Base-by-base conservation (phyloP, 1,284 basidiomycete species). In the Filobasidium uniguttulatum region DNA sequence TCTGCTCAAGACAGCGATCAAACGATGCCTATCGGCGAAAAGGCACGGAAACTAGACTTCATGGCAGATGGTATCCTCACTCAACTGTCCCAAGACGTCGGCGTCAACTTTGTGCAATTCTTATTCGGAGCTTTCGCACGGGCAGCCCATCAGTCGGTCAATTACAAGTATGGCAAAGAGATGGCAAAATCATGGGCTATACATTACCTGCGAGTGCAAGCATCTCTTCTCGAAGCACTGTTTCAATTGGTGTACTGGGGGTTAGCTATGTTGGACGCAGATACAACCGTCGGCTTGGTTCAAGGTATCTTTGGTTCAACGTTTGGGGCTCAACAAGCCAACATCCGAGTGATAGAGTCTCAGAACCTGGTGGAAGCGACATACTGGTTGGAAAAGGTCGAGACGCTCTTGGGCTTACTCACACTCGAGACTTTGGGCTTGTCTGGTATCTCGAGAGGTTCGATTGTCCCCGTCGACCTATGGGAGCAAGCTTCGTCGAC, bases 161-260 rank as follows among this genome's bases (percentile, higher is more conserved):
- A 7, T 33, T 51, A 23, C 37, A 12, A 36, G 12, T 15, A 44
- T 26, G 44, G 34, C 35, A 10, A n/a, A 17, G 22, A 12, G 26
- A 35, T 38, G 17, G 30, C 37, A 9, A 40, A 41, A 8, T 15
- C 23, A 15, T 44, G 49, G 49, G 28, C 29, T n/a, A 22, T 52
- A 5, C 54, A 55, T 38, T 44, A 52, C 15, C 47, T 55, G 9
- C 20, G 44, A 30, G 5, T 52, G 20, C 54, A 55, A 34, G 38
- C 34, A 12, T 38, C 54, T 29, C 26, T 52, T 19, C 47, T 55
- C 23, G 54, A 55, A 49, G 36, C 54, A 6, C 46, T 55, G 15
- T 55, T 55, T 37, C 43, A 52, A 15, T 48, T 44, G 47, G 45
- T 51, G 31, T 55, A 46, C 38, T 55, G 51, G 51, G 28, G 35